phyloP scores from a whole-genome alignment of 495 filamentous ascomycete species.

The Penicillium soppii region DNA sequence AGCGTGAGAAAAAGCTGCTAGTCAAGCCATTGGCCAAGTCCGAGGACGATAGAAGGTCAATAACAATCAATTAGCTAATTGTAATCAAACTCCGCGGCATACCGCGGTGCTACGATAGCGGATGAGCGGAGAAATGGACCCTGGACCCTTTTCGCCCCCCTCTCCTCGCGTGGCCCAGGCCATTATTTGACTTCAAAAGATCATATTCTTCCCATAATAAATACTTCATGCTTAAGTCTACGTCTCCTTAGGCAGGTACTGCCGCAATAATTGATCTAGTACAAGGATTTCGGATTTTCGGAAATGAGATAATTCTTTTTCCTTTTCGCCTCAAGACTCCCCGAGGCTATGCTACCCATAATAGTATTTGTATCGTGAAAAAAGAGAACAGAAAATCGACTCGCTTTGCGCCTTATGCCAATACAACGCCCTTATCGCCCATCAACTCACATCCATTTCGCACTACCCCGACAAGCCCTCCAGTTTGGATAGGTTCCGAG shows the following conservation, averaged over 20 bases:
- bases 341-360: constrained; percentile 3
- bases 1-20: background rate
- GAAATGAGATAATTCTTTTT: constrained; percentile 1
- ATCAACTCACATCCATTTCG: constrained; percentile 82
- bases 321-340: background rate
- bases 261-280: background rate
- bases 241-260: background rate
- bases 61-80: constrained; percentile 21
- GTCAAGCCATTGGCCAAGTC: background rate
- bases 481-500: constrained; percentile 87
- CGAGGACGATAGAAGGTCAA: background rate
- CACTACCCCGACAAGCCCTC: constrained; percentile 85
- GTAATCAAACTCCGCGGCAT: constrained; percentile 9
- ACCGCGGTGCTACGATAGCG: constrained; percentile 12
- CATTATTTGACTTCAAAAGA: too few relatives aligned
- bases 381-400: background rate
- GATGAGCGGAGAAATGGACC: background rate
- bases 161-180: too few relatives aligned
- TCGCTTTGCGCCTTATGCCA: constrained; percentile 15
- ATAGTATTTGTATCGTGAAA: constrained; percentile 1
- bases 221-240: too few relatives aligned
- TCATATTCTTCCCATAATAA: too few relatives aligned
- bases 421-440: constrained; percentile 28
- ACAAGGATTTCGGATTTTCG: background rate
- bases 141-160: background rate